phyloP scores from a whole-genome alignment of 139 green algal genomes.

The Nannochloris sp. region DNA sequence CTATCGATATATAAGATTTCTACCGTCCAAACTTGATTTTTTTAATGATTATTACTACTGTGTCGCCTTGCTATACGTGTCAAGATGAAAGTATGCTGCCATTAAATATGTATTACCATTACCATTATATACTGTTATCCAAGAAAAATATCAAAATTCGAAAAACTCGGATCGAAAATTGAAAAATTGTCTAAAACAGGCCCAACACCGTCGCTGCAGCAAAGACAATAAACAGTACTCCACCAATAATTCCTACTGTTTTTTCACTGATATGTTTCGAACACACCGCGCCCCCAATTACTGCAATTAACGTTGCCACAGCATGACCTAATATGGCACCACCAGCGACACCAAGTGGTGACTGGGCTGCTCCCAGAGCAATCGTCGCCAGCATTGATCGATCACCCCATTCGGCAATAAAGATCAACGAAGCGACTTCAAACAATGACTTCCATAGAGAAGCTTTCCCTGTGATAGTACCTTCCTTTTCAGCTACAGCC shows the following conservation, averaged over 20 bases:
- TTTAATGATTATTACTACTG: too few relatives aligned
- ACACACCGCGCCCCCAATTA: conserved; percentile 78
- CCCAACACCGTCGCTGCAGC: conserved; percentile 68
- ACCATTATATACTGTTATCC: too few relatives aligned
- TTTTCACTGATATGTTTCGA: conserved; percentile 82
- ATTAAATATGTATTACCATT: too few relatives aligned
- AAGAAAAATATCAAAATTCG: too few relatives aligned
- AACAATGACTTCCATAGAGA: conserved; percentile 4
- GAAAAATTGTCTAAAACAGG: conserved; percentile 30
- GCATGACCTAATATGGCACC: conserved; percentile 83
- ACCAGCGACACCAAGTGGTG: conserved; percentile 76
- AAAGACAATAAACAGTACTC: conserved; percentile 87
- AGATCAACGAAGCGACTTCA: conserved; percentile 78
- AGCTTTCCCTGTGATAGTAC: conserved; percentile 13
- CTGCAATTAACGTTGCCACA: conserved; percentile 83
- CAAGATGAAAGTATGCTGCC: too few relatives aligned
- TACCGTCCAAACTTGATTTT: too few relatives aligned
- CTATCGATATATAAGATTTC: too few relatives aligned
- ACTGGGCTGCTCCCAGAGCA: conserved; percentile 83
- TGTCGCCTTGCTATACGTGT: too few relatives aligned
- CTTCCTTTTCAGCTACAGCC: conserved; percentile 29
- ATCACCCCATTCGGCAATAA: conserved; percentile 93
- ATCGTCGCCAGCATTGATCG: conserved; percentile 96
- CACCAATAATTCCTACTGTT: conserved; percentile 69
- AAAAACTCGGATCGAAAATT: too few relatives aligned